A percentile compares a stretch with the other conserved stretches of the same genome.
phyloP scores from a whole-genome alignment of 805 yeast genomes.

The Henningerozyma blattae region DNA sequence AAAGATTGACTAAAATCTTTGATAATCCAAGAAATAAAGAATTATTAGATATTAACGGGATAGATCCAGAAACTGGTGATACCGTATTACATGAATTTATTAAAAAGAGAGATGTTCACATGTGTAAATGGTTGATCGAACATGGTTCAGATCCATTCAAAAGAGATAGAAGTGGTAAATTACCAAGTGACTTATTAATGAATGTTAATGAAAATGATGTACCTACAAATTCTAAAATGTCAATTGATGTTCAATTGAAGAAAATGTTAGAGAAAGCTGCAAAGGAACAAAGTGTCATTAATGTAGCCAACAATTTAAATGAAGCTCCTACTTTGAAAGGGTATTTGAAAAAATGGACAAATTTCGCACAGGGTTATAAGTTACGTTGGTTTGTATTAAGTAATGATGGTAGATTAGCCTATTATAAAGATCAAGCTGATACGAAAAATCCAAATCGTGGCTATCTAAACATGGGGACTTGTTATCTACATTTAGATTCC shows the following conservation, averaged over 20 bases:
- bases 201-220: slow-evolving; percentile 39
- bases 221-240: slow-evolving; percentile 10
- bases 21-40: slow-evolving; percentile 67
- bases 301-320: slow-evolving; percentile 22
- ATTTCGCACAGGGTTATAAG: slow-evolving; percentile 91
- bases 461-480: slow-evolving; percentile 69
- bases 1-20: slow-evolving; percentile 48
- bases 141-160: slow-evolving; percentile 95
- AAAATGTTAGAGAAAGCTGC: slow-evolving; percentile 60
- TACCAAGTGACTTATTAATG: slow-evolving; percentile 64
- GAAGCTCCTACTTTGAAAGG: slow-evolving; percentile 81
- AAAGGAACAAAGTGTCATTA: slow-evolving; percentile 60
- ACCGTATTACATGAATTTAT: slow-evolving; percentile 86
- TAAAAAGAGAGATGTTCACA: slow-evolving; percentile 54
- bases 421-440: slow-evolving; percentile 85
- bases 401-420: slow-evolving; percentile 67
- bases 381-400: slow-evolving; percentile 86
- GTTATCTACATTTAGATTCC: slow-evolving; percentile 74
- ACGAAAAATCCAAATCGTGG: slow-evolving; percentile 81
- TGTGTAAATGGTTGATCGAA: slow-evolving; percentile 78
- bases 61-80: slow-evolving; percentile 85
- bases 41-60: slow-evolving; percentile 79
- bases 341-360: slow-evolving; percentile 91
- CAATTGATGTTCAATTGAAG: slow-evolving; percentile 32
- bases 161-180: slow-evolving; percentile 65